Percentiles rank a stretch among this genome's conserved stretches.
Conservation (phyloP, 2,329 filamentous ascomycete genomes). For the Fonsecaea erecta region DNA sequence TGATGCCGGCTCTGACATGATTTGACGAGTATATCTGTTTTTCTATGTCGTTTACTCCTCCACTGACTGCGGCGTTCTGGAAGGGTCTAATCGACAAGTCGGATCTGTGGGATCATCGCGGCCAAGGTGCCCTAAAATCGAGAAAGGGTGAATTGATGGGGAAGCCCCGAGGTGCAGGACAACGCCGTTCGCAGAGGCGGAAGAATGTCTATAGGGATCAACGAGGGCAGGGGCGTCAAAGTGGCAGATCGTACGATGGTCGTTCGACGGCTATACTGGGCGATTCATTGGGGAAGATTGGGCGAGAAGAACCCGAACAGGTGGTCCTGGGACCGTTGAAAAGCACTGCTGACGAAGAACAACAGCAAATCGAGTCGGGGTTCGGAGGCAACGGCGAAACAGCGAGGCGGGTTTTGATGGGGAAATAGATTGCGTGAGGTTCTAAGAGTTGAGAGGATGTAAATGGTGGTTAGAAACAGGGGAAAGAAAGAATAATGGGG, state of each 20-base stretch:
- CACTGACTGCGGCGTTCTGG: slow-evolving; percentile 12
- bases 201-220: not conserved
- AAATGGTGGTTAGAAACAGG: slow-evolving; percentile 9
- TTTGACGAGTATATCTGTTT: slow-evolving; percentile 1
- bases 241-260: not conserved
- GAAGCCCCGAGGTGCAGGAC: not conserved
- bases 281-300: not conserved
- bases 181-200: not conserved
- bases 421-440: slow-evolving; percentile 12
- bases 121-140: slow-evolving; percentile 10
- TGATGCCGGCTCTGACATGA: slow-evolving; percentile 24
- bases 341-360: not conserved
- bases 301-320: not conserved
- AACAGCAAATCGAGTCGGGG: not conserved
- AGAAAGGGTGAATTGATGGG: not conserved
- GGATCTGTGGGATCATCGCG: slow-evolving; percentile 26
- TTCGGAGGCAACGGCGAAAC: slow-evolving; percentile 1
- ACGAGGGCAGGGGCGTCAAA: not conserved
- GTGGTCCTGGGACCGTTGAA: not conserved
- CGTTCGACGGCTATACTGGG: not conserved
- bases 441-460: slow-evolving; percentile 11
- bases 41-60: slow-evolving; percentile 22
- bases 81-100: slow-evolving; percentile 21
- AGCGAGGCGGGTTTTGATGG: slow-evolving; percentile 3
- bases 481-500: slow-evolving; percentile 16